Base-by-base conservation (phyloP, 345 rosid genomes). In the Moricandia moricandioides region DNA sequence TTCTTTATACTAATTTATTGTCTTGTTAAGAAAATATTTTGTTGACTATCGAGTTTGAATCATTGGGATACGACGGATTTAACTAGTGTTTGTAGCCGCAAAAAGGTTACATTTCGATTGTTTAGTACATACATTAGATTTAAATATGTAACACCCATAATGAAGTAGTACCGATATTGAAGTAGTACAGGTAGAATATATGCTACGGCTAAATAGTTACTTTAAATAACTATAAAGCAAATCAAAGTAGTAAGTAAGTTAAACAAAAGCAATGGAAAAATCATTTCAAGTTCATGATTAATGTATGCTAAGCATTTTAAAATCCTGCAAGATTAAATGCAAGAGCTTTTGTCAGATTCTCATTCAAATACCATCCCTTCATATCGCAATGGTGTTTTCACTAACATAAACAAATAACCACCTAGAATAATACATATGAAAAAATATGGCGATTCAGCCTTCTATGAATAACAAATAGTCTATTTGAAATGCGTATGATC, bases 11-110 rank as follows among this genome's bases (percentile, higher is more conserved):
- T n/a, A 40, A 8, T 33, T 65, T 55, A 63, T 59, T 31, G 30
- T 10, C 24, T 68, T 68, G 26, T 13, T 51, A 62, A 37, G 27
- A 75, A 62, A 37, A 62, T 34, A 61, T 51, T 58, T 37, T 60
- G 69, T 75, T 69, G 74, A 69, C 63, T 62, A 68, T 69, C 55
- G 54, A 75, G 67, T 75, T 68, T 61, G 62, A 66, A 75, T 74
- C 67, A 75, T 75, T 60, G 24, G 74, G 13, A 68, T 75, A 60
- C 79, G 61, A 27, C 73, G 62, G 61, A 75, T 68, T 51, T 35
- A 67, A 68, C 18, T 27, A 61, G 33, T 68, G 37, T 75, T 21
- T 21, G 74, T 61, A 62, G 74, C 74, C 63, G 56, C 69, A 0
- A 68, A 68, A 75, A 75, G 73, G 74, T 69, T 76, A 69, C 64